Conservation (phyloP, 2,329 filamentous ascomycete species). For the Gliomastix tumulicola region DNA sequence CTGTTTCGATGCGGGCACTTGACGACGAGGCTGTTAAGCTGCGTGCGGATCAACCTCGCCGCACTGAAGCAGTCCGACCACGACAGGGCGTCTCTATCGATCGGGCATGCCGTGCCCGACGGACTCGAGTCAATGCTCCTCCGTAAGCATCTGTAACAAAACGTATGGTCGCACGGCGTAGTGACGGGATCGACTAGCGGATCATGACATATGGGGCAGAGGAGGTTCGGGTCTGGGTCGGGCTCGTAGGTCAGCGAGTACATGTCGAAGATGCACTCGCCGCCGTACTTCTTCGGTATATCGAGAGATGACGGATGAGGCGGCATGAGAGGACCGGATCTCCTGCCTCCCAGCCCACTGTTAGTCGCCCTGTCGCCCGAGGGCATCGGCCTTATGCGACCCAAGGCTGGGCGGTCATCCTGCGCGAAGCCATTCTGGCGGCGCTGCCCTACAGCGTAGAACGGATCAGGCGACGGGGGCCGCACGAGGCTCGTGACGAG, state of each 20-base stretch:
- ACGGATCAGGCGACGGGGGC: slow-evolving; percentile 26
- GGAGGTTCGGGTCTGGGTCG: slow-evolving; percentile 37
- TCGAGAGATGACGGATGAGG: slow-evolving; percentile 30
- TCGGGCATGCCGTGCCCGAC: slow-evolving; percentile 41
- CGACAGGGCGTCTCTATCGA: slow-evolving; percentile 42
- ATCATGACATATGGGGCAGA: slow-evolving; percentile 52
- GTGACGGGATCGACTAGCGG: slow-evolving; percentile 54
- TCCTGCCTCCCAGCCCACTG: background rate
- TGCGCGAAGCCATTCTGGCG: slow-evolving; percentile 8
- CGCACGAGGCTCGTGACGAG: slow-evolving; percentile 31
- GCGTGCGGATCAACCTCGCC: slow-evolving; percentile 45
- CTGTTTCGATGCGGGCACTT: slow-evolving; percentile 46
- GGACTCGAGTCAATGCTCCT: slow-evolving; percentile 30
- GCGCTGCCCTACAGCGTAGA: slow-evolving; percentile 19
- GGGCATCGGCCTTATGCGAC: slow-evolving; percentile 9
- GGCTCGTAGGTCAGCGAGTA: slow-evolving; percentile 34
- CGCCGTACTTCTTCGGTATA: slow-evolving; percentile 28
- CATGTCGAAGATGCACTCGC: slow-evolving; percentile 33
- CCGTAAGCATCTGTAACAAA: slow-evolving; percentile 52
- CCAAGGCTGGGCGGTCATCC: slow-evolving; percentile 8
- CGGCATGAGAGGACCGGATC: slow-evolving; percentile 17
- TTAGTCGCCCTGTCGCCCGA: too few relatives aligned
- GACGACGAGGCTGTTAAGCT: slow-evolving; percentile 53
- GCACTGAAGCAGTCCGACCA: slow-evolving; percentile 33
- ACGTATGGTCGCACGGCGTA: slow-evolving; percentile 58